Base-by-base conservation (phyloP, 75 land plant genomes). In the Chamaecyparis obtusa region DNA sequence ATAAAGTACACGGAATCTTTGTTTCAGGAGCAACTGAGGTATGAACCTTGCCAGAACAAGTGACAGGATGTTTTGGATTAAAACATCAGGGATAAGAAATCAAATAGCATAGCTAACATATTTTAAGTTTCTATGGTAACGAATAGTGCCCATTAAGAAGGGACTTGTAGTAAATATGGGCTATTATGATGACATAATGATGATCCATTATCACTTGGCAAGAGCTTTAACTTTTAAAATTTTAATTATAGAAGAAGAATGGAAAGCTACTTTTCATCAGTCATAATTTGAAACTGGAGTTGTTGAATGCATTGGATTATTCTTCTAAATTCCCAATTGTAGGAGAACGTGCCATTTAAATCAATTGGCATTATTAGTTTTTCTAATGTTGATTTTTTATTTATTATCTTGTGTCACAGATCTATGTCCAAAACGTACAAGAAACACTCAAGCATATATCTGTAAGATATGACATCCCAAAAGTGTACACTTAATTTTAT, bases 11-110 rank as follows among this genome's bases (percentile, higher is more conserved):
- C 30, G 96, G 94, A 79, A 93, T 96, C 84, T 89, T 90, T 57
- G 72, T 95, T 55, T 83, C 88, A 69, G 98, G 94, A 67, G 94
- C 86, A 76, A 92, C 96, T 3, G 96, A 96, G 95, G 98, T 93
- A 86, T 15, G 16, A 69, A n/a, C 27, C 81, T 30, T 32, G 27
- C 48, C 84, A 85, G 86, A 86, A 35, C 48, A 79, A 79, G 27
- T 41, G 82, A 79, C 13, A 17, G 41, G 48, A 79, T 79, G 43
- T 21, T 79, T 77, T 79, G 44, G 21, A 41, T 41, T 79, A 41
- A 79, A 79, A 79, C 82, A 79, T 33, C 2, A 21, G 82, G 44
- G 24, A 75, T 32, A 11, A 44, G 82, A 24, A 21, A 79, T 19
- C 17, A 17, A 78, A 39, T 78, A 78, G 81, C 21, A 79, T 24